Percentiles rank a stretch among this genome's conserved stretches.
Conservation (phyloP, 208 protist genomes). For the Leishmania arabica region DNA sequence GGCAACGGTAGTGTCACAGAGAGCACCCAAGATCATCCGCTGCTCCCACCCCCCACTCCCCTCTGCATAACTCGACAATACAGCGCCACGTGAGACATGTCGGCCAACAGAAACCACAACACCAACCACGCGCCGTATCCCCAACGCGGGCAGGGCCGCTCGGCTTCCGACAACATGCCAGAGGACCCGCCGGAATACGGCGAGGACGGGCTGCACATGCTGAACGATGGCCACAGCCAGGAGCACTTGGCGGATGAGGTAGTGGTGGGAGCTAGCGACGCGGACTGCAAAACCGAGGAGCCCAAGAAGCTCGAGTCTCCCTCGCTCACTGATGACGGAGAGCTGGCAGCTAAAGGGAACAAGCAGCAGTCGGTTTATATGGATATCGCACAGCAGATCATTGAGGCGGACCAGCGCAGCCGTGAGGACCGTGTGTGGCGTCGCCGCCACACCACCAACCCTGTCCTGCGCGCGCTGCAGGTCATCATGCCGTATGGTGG, state of each 20-base stretch:
- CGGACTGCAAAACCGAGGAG: neutral
- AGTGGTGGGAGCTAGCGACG: neutral
- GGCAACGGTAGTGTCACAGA: neutral
- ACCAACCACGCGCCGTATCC: neutral
- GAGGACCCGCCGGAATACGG: slow-evolving; percentile 45
- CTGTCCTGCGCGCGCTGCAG: slow-evolving; percentile 34
- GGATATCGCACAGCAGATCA: slow-evolving; percentile 28
- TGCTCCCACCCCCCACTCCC: neutral
- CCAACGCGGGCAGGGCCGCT: neutral
- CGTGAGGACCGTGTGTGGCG: slow-evolving; percentile 36
- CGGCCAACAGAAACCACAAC: neutral
- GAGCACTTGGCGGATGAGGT: slow-evolving; percentile 12
- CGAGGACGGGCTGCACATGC: slow-evolving; percentile 38
- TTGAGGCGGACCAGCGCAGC: slow-evolving; percentile 24
- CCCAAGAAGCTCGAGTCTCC: neutral
- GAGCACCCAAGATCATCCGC: neutral
- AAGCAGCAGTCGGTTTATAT: neutral
- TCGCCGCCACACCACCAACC: slow-evolving; percentile 50
- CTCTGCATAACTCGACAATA: neutral
- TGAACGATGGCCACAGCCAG: slow-evolving; percentile 21
- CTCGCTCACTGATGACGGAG: slow-evolving; percentile 4
- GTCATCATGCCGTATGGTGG: slow-evolving; percentile 57
- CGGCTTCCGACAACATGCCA: slow-evolving; percentile 20
- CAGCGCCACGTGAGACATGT: neutral
- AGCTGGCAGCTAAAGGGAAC: slow-evolving; percentile 2